Conservation (phyloP, 495 filamentous ascomycete genomes). For the Daldinia decipiens region DNA sequence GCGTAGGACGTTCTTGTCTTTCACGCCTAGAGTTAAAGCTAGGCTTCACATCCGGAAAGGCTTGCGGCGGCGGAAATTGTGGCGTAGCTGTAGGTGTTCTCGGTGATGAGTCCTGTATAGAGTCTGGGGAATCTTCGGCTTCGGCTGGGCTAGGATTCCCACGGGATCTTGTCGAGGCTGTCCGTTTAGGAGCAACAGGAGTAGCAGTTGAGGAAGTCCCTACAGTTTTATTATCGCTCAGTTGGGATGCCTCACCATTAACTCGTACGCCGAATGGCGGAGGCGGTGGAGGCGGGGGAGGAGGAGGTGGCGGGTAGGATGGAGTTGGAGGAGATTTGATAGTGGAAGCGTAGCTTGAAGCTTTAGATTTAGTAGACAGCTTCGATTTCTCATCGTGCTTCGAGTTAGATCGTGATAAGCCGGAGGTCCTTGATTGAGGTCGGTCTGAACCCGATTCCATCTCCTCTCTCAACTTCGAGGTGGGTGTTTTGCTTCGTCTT, state of each 20-base stretch:
- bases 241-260: constrained; percentile 60
- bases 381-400: constrained; percentile 58
- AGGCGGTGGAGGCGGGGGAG: constrained; percentile 29
- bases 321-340: constrained; percentile 47
- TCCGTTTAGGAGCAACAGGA: constrained; percentile 70
- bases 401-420: constrained; percentile 55
- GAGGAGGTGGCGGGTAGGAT: constrained; percentile 39
- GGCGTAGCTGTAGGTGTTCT: constrained; percentile 65
- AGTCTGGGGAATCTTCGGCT: constrained; percentile 57
- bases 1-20: constrained; percentile 46
- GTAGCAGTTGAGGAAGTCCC: constrained; percentile 61
- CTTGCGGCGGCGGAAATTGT: constrained; percentile 57
- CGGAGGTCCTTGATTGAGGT: constrained; percentile 53
- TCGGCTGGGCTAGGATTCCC: constrained; percentile 48
- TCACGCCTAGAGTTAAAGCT: constrained; percentile 39
- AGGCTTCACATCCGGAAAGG: constrained; percentile 50
- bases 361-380: constrained; percentile 58
- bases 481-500: constrained; percentile 51
- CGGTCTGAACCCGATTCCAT: constrained; percentile 45
- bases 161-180: constrained; percentile 52
- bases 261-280: constrained; percentile 38
- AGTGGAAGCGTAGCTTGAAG: constrained; percentile 59
- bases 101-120: constrained; percentile 65
- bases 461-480: constrained; percentile 48
- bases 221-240: constrained; percentile 41